phyloP scores from a whole-genome alignment of 2,329 filamentous ascomycete species.

The Zasmidium angulare region DNA sequence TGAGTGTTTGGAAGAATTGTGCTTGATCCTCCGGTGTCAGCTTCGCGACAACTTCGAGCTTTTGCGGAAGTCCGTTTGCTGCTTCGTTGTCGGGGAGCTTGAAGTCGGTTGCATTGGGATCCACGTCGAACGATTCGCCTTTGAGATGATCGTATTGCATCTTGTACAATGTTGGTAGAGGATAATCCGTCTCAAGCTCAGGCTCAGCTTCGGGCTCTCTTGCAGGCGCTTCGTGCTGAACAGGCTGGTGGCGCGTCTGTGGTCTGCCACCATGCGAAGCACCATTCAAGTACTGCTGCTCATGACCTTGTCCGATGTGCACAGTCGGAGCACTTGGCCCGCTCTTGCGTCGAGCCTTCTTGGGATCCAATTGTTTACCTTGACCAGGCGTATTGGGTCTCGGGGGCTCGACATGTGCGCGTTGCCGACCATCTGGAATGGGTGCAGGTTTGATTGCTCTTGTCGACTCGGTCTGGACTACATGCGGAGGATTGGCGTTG shows the following conservation, averaged over 20 bases:
- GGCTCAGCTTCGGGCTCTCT: slow-evolving; percentile 10
- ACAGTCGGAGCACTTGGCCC: no score
- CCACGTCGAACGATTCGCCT: slow-evolving; percentile 28
- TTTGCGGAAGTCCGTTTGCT: slow-evolving; percentile 22
- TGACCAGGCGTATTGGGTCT: no score
- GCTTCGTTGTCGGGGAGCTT: slow-evolving; percentile 7
- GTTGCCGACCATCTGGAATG: no score
- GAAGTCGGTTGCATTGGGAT: slow-evolving; percentile 21
- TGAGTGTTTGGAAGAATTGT: slow-evolving; percentile 53
- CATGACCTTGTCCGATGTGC: no score
- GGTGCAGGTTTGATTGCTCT: no score
- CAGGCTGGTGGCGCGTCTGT: not conserved
- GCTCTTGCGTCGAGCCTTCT: no score
- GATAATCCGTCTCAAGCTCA: slow-evolving; percentile 29
- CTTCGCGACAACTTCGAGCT: slow-evolving; percentile 14
- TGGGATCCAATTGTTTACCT: no score
- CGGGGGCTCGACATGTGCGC: no score
- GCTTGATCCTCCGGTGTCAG: slow-evolving; percentile 39
- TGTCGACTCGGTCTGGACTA: no score
- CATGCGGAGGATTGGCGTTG: no score
- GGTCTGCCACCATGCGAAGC: not conserved
- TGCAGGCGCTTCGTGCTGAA: not conserved
- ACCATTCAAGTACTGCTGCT: no score
- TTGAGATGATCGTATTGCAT: slow-evolving; percentile 32
- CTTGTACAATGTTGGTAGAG: slow-evolving; percentile 20